These are phyloP conservation scores for Syzygium grande DNA, from an alignment of 345 rosid genomes.

Conservation along the genomic window DNA sequence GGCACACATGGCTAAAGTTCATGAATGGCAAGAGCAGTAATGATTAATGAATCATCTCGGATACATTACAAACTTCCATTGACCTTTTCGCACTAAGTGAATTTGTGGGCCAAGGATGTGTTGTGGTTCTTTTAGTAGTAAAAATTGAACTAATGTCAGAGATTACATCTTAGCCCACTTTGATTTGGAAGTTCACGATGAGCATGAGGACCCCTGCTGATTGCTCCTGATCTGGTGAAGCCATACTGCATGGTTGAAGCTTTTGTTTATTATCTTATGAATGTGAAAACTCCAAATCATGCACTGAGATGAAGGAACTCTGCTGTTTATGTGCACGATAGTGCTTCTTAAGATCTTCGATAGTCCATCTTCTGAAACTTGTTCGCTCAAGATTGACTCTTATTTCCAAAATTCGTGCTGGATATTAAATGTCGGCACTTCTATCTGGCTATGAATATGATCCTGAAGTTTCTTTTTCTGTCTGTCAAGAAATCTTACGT, in stretches of 20 bases:
- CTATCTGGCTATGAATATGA: neutral
- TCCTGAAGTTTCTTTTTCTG: neutral
- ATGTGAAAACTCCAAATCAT: neutral
- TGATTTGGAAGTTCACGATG: neutral
- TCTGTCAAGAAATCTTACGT: constrained; percentile 42
- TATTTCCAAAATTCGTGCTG: neutral
- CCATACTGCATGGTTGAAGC: neutral
- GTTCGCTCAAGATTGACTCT: neutral
- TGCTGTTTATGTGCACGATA: neutral
- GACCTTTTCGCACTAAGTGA: neutral
- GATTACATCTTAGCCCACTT: neutral
- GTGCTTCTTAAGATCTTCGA: neutral
- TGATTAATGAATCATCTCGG: neutral
- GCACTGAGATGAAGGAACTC: neutral
- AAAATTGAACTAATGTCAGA: neutral
- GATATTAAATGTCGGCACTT: neutral
- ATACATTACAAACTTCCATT: neutral
- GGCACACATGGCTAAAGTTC: neutral
- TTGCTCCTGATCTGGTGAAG: neutral
- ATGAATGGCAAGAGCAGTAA: neutral
- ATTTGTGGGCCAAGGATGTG: neutral
- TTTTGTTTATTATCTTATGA: neutral
- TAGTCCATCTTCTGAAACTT: neutral
- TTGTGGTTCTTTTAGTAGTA: neutral
- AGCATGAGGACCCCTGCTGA: neutral